Conservation (phyloP, 2,329 filamentous ascomycete genomes). For the Venturiaceae sp. region DNA sequence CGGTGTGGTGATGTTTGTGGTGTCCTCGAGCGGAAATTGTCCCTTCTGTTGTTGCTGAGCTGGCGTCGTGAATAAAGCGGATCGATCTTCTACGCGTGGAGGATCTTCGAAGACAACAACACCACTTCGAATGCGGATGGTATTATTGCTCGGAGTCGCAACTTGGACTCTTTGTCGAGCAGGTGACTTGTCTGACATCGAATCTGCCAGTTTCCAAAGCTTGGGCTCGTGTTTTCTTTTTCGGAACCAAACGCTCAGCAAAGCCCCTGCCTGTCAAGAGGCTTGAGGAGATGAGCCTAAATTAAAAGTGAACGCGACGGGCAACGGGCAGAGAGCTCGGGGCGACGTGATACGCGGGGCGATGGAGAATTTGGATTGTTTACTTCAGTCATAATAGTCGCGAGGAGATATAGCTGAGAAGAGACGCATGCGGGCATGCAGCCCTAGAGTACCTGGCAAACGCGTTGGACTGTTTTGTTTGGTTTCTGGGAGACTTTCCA, state of each 20-base stretch:
- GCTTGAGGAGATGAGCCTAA: not conserved
- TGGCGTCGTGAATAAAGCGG: not conserved
- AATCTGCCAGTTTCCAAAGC: not conserved
- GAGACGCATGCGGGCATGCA: not conserved
- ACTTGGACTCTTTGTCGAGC: not conserved
- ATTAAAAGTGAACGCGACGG: not conserved
- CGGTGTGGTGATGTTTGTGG: not conserved
- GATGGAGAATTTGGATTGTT: not conserved
- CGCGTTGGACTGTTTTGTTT: too few species aligned
- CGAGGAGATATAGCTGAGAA: not conserved
- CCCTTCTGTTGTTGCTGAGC: not conserved
- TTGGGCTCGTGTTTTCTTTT: not conserved
- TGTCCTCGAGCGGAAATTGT: constrained; percentile 11
- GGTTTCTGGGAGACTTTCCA: too few species aligned
- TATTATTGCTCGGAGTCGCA: not conserved
- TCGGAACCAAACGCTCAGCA: not conserved
- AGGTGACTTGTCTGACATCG: not conserved
- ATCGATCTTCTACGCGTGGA: not conserved
- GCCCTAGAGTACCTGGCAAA: too few species aligned
- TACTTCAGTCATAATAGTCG: not conserved
- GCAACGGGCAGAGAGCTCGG: not conserved
- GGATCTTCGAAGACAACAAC: not conserved
- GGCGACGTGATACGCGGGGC: not conserved
- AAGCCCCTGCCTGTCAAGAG: not conserved
- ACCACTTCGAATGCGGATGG: not conserved